Conservation (phyloP, 805 yeast species). For the Yamadazyma phyllophila region DNA sequence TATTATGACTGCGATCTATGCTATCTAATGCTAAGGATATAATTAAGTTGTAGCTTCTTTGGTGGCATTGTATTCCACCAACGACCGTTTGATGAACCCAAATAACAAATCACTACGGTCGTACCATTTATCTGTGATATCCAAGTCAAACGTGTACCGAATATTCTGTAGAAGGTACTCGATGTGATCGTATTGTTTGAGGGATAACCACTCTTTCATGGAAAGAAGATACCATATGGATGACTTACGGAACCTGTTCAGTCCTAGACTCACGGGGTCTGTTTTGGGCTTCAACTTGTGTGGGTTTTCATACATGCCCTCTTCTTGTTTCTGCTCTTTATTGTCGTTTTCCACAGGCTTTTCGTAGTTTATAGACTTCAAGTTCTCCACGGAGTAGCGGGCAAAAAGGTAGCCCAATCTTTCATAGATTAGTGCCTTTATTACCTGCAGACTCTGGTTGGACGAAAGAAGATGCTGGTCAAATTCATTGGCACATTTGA, state of each 20-base stretch:
- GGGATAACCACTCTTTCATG: constrained; percentile 59
- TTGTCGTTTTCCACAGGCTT: not conserved
- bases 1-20: not conserved
- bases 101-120: constrained; percentile 30
- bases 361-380: not conserved
- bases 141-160: constrained; percentile 19
- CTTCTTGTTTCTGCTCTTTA: constrained; percentile 23
- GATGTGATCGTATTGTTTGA: constrained; percentile 28
- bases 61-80: constrained; percentile 1
- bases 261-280: constrained; percentile 45
- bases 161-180: constrained; percentile 25
- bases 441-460: constrained; percentile 44
- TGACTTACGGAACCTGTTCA: constrained; percentile 67
- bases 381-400: constrained; percentile 27
- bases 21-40: not conserved
- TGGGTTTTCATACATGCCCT: constrained; percentile 33
- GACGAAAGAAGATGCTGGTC: constrained; percentile 37
- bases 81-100: constrained; percentile 18
- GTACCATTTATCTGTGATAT: constrained; percentile 27
- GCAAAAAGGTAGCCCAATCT: constrained; percentile 47
- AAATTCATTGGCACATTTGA: constrained; percentile 48
- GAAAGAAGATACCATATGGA: constrained; percentile 76
- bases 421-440: constrained; percentile 45
- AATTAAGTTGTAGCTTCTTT: not conserved
- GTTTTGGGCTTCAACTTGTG: constrained; percentile 33